phyloP scores from a whole-genome alignment of 1,284 basidiomycete genomes.

The Melanopsichium pennsylvanicum region DNA sequence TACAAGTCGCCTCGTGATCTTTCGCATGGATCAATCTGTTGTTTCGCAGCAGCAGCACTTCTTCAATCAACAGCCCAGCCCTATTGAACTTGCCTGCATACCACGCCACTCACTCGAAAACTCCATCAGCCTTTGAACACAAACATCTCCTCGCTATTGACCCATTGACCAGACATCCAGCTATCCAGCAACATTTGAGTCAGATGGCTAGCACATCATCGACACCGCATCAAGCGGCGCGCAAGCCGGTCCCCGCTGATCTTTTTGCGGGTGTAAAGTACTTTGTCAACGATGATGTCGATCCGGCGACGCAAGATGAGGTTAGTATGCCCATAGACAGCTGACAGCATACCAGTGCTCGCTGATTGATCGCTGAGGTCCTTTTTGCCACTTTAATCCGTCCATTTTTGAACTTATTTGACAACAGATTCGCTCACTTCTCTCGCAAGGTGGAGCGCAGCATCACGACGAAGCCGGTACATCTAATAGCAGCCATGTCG shows the following conservation, averaged over 20 bases:
- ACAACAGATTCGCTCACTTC: conserved; percentile 12
- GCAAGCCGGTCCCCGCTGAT: conserved; percentile 4
- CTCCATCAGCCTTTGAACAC: too few relatives aligned
- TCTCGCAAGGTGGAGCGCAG: conserved; percentile 6
- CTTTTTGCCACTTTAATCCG: too few relatives aligned
- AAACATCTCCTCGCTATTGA: too few relatives aligned
- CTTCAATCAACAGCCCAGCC: too few relatives aligned
- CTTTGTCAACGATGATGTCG: conserved; percentile 46
- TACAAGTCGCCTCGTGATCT: too few relatives aligned
- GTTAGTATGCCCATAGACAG: conserved; percentile 2
- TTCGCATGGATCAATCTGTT: too few relatives aligned
- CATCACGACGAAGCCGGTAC: background rate
- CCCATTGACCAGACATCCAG: too few relatives aligned
- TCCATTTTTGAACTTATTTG: background rate
- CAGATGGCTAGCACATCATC: conserved; percentile 10
- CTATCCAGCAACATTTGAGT: too few relatives aligned
- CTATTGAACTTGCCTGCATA: too few relatives aligned
- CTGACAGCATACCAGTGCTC: background rate
- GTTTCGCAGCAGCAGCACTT: too few relatives aligned
- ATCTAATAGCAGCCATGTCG: conserved; percentile 6
- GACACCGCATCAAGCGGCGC: background rate
- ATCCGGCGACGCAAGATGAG: conserved; percentile 14
- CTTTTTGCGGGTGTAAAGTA: conserved; percentile 32
- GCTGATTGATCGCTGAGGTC: too few relatives aligned
- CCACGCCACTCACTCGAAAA: too few relatives aligned